These are phyloP conservation scores for Saturnispora serradocipensis DNA, from an alignment of 805 yeast species.

Conservation along the genomic window DNA sequence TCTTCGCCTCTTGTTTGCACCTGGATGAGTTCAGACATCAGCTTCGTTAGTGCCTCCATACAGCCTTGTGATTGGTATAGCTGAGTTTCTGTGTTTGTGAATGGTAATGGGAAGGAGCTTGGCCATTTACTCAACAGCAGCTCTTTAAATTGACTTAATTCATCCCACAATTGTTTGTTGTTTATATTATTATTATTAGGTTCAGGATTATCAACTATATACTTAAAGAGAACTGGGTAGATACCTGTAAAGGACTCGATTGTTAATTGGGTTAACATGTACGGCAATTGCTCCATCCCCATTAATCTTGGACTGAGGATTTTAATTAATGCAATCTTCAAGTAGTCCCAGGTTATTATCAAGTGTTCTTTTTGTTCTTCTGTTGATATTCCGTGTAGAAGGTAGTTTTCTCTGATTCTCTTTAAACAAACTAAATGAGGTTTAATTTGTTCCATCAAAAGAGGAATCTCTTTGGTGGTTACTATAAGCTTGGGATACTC, in stretches of 20 bases:
- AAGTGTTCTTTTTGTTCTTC: background rate
- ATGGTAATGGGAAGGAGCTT: slow-evolving; percentile 42
- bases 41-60: slow-evolving; percentile 62
- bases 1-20: slow-evolving; percentile 32
- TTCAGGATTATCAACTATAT: background rate
- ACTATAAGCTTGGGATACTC: background rate
- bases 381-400: background rate
- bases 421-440: background rate
- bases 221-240: background rate
- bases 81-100: slow-evolving; percentile 42
- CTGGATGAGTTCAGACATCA: slow-evolving; percentile 50
- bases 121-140: slow-evolving; percentile 55
- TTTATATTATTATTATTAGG: background rate
- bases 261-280: background rate
- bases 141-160: slow-evolving; percentile 38
- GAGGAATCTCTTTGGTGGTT: background rate
- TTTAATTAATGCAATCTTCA: slow-evolving; percentile 22
- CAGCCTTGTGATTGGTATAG: slow-evolving; percentile 44
- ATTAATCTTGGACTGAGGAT: slow-evolving; percentile 34
- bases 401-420: background rate
- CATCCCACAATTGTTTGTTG: slow-evolving; percentile 1
- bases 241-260: slow-evolving; percentile 3
- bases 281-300: background rate
- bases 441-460: background rate
- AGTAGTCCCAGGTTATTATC: background rate